Conservation (phyloP, 164 flowering plant genomes). For the Umbilicus rupestris region DNA sequence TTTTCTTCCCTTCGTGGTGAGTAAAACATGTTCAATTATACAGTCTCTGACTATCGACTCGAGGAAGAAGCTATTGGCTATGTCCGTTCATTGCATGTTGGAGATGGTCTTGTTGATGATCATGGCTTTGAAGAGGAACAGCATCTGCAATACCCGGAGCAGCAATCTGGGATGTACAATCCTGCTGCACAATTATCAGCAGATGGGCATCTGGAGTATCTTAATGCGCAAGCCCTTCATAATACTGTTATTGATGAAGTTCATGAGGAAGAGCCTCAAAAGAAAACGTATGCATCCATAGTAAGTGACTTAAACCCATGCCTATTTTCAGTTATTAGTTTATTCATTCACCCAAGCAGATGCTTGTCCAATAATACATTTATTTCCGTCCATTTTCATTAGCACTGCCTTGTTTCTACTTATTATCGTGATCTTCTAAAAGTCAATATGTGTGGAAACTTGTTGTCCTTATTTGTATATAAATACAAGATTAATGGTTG, state of each 20-base stretch:
- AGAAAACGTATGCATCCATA: slow-evolving; percentile 90
- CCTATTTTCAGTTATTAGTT: neutral
- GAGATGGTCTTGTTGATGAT: neutral
- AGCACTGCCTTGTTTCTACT: neutral
- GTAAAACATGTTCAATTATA: neutral
- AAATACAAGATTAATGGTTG: too few species aligned
- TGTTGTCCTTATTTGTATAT: too few species aligned
- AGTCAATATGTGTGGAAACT: neutral
- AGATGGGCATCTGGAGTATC: slow-evolving; percentile 29
- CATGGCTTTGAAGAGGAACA: neutral
- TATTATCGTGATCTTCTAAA: neutral
- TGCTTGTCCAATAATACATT: too few species aligned
- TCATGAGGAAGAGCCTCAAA: slow-evolving; percentile 61
- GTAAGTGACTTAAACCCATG: slow-evolving; percentile 30
- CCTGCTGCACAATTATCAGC: neutral
- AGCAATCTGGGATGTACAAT: neutral
- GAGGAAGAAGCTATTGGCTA: slow-evolving; percentile 6
- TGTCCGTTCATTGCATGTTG: neutral
- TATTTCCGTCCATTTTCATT: too few species aligned
- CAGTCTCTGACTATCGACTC: slow-evolving; percentile 6
- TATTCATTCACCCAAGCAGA: neutral
- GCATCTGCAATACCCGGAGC: neutral
- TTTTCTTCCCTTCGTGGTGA: neutral
- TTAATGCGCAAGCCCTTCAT: slow-evolving; percentile 11
- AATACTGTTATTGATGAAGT: slow-evolving; percentile 2